These are phyloP conservation scores for Lachnellula subtilissima DNA, from an alignment of 2,329 filamentous ascomycete genomes.

Conservation along the genomic window DNA sequence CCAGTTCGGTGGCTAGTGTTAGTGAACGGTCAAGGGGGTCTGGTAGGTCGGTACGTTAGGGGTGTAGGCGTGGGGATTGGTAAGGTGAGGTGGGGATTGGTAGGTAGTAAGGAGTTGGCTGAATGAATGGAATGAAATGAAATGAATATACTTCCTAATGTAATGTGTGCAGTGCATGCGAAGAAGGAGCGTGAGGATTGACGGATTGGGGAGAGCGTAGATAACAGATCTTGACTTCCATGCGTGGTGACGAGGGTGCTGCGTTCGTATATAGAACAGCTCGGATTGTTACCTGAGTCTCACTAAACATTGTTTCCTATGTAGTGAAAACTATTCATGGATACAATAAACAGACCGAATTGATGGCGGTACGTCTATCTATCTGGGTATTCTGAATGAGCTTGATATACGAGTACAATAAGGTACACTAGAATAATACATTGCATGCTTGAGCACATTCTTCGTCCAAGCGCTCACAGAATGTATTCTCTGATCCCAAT, in stretches of 20 bases:
- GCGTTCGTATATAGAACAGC: background rate
- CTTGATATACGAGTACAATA: background rate
- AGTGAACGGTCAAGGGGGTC: background rate
- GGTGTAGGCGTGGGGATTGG: background rate
- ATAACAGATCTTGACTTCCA: background rate
- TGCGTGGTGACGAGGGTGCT: background rate
- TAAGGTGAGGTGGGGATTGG: too few relatives aligned
- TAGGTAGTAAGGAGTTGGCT: too few relatives aligned
- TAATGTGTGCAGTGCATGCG: background rate
- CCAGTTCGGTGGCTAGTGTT: constrained; percentile 32
- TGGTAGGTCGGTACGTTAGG: background rate
- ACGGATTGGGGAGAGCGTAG: background rate
- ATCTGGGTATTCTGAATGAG: too few relatives aligned
- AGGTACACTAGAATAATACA: background rate
- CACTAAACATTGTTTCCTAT: too few relatives aligned
- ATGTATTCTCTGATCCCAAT: background rate
- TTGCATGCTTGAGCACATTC: background rate
- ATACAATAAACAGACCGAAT: too few relatives aligned
- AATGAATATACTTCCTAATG: background rate
- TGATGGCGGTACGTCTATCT: too few relatives aligned
- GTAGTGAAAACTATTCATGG: too few relatives aligned
- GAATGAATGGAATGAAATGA: too few relatives aligned
- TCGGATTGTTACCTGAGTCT: background rate
- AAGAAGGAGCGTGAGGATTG: background rate
- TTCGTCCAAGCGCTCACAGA: background rate